Conservation (phyloP, 495 filamentous ascomycete species). For the Delitschia confertaspora region DNA sequence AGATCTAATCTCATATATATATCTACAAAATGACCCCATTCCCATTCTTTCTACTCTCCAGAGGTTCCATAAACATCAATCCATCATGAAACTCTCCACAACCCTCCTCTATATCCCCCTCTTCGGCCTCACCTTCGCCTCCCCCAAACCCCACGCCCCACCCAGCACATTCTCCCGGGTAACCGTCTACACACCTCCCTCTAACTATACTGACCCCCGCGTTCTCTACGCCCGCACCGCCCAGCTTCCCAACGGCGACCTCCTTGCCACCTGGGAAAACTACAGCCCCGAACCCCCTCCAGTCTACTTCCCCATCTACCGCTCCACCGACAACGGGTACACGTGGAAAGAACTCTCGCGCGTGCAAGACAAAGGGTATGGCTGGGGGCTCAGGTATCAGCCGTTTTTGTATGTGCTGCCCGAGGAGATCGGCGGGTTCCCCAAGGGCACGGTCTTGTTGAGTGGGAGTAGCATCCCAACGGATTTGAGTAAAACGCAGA, state of each 20-base stretch:
- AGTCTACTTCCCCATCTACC: slow-evolving; percentile 55
- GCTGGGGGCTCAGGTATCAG: slow-evolving; percentile 58
- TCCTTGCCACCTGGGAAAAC: slow-evolving; percentile 61
- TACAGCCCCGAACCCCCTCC: slow-evolving; percentile 49
- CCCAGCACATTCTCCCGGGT: slow-evolving; percentile 31
- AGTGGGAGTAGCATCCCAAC: slow-evolving; percentile 56
- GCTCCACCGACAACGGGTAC: slow-evolving; percentile 50
- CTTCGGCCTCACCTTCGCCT: background rate
- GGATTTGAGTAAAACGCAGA: slow-evolving; percentile 52
- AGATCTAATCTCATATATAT: too few relatives aligned
- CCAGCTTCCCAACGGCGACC: slow-evolving; percentile 41
- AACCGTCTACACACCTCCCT: slow-evolving; percentile 40
- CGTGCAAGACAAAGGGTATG: slow-evolving; percentile 54
- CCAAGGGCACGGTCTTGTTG: slow-evolving; percentile 51
- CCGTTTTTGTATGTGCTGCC: slow-evolving; percentile 57
- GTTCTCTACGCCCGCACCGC: slow-evolving; percentile 47
- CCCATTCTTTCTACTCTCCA: background rate
- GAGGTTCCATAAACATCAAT: background rate
- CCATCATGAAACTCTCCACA: slow-evolving; percentile 11
- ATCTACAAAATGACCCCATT: background rate
- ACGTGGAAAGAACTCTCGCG: slow-evolving; percentile 55
- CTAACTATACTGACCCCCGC: slow-evolving; percentile 39
- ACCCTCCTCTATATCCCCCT: slow-evolving; percentile 1
- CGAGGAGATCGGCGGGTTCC: slow-evolving; percentile 45
- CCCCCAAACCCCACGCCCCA: background rate